Conservation (phyloP, 768 basidiomycete genomes). For the Calocybe indica region DNA sequence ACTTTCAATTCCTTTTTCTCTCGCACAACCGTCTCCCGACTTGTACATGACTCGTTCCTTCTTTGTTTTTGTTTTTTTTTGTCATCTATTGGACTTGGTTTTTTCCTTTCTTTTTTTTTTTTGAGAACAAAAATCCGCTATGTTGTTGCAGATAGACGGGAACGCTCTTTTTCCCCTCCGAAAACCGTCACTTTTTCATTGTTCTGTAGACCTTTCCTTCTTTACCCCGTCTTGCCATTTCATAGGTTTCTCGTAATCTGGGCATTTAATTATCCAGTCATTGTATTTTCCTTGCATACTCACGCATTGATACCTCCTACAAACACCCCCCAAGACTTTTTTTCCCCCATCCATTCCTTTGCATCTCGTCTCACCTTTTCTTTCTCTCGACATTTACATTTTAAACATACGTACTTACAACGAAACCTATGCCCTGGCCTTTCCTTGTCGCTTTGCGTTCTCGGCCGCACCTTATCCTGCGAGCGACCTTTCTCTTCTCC, state of each 20-base stretch:
- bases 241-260: conserved; percentile 8
- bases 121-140: conserved; percentile 9
- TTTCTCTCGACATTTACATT: not conserved
- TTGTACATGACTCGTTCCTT: not conserved
- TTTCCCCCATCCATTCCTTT: not conserved
- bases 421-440: no score
- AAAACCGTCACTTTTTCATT: no score
- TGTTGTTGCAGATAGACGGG: not conserved
- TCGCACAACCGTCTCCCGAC: not conserved
- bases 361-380: conserved; percentile 1
- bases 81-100: conserved; percentile 12
- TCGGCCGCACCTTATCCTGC: no score
- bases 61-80: conserved; percentile 16
- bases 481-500: no score
- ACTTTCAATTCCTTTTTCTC: conserved; percentile 2
- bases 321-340: not conserved
- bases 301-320: conserved; percentile 14
- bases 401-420: no score
- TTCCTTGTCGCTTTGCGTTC: no score
- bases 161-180: no score
- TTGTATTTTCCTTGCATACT: conserved; percentile 17
- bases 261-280: conserved; percentile 16
- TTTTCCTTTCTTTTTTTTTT: not conserved
- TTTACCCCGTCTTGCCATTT: no score
- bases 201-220: no score